Conservation (phyloP, 805 yeast genomes). For the Zygosaccharomyces bailii region DNA sequence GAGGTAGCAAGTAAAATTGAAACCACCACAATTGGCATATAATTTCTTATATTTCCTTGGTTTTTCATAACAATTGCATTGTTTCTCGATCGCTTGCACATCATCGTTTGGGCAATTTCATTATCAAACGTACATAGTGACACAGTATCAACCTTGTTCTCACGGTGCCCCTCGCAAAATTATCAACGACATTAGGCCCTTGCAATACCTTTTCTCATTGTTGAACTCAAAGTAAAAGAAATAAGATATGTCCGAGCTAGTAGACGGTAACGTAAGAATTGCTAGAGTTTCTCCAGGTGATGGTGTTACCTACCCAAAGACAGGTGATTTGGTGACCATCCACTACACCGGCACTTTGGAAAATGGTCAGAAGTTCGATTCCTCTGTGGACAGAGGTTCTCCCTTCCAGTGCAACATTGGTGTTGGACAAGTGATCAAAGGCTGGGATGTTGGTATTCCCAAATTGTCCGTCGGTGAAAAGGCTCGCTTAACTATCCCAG, state of each 20-base stretch:
- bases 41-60: no score
- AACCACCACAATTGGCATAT: no score
- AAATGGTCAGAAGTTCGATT: slow-evolving; percentile 93
- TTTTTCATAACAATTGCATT: no score
- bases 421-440: slow-evolving; percentile 93
- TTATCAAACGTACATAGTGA: not conserved
- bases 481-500: slow-evolving; percentile 90
- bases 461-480: slow-evolving; percentile 88
- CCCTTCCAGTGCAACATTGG: slow-evolving; percentile 95
- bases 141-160: no score
- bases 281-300: slow-evolving; percentile 57
- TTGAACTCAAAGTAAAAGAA: not conserved
- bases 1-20: no score
- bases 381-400: slow-evolving; percentile 90
- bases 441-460: slow-evolving; percentile 96
- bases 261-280: slow-evolving; percentile 40
- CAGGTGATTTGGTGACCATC: slow-evolving; percentile 86
- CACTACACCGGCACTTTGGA: slow-evolving; percentile 95
- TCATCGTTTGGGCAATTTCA: not conserved
- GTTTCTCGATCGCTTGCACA: no score
- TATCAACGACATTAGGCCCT: not conserved
- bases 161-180: no score
- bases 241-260: slow-evolving; percentile 34
- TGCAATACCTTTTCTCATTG: no score
- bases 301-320: slow-evolving; percentile 79